Evolutionary conservation across 768 basidiomycete genomes (phyloP).

Genomic region (Tulasnella sp.): DNA sequence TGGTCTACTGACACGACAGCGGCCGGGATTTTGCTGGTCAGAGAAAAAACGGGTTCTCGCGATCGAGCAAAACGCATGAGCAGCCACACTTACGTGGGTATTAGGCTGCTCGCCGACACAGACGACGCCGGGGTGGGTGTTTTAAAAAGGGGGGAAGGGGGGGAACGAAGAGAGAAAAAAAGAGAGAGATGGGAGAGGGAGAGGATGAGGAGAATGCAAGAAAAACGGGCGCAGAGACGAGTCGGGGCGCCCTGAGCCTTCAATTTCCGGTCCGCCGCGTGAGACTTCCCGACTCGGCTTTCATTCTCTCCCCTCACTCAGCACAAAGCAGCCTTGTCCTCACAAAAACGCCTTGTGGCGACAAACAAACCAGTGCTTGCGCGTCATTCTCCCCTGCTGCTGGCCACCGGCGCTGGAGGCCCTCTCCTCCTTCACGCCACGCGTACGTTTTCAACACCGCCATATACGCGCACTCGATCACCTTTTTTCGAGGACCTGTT

Average conservation of each 20-base stretch:
- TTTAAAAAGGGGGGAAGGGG: not conserved
- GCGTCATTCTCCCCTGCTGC: not conserved
- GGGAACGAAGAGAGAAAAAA: not conserved
- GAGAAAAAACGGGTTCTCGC: slow-evolving; percentile 2
- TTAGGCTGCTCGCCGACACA: not conserved
- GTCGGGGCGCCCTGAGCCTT: not conserved
- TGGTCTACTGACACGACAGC: slow-evolving; percentile 6
- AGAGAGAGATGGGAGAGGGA: not conserved
- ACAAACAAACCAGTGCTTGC: not conserved
- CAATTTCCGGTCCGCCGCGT: slow-evolving; percentile 11
- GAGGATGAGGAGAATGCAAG: not conserved
- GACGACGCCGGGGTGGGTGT: not conserved
- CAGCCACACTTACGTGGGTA: not conserved
- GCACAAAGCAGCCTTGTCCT: not conserved
- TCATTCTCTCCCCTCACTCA: not conserved
- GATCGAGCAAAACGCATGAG: not conserved
- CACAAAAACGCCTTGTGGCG: not conserved
- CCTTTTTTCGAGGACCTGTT: not conserved
- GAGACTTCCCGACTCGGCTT: not conserved
- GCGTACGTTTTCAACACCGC: not conserved
- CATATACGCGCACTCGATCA: not conserved
- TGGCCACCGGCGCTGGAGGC: too few relatives aligned
- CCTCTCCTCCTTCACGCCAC: too few relatives aligned
- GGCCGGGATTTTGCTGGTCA: not conserved
- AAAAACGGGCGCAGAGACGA: not conserved